Evolutionary conservation across 352 stramenopile species (phyloP), one percentile per base, ranked within the genome.

Genomic region (Lagenidium giganteum): DNA sequence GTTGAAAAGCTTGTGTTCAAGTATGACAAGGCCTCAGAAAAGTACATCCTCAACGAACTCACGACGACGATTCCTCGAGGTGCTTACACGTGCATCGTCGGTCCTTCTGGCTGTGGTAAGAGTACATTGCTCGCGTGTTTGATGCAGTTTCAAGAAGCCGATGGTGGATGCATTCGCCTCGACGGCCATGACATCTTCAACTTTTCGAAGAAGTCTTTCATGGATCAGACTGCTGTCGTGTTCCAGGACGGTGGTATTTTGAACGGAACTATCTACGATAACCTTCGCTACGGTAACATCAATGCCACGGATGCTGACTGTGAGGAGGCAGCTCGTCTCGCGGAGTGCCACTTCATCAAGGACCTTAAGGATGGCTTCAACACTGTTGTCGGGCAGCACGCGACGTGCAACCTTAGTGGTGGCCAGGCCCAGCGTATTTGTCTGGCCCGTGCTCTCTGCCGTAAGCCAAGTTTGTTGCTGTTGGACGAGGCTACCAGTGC

Each of bases 241-340:
- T 94, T 94, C 45, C 83, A 94, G 49, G 83, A 94, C 53, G 80
- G 80, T 37, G 80, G 80, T 17, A 93, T 93, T 23, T 49, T 94
- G 14, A 94, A 94, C 61, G 83, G 83, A 38, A 85, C 77, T 12
- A 94, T 94, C 52, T 88, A 78, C 47, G 83, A 94, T 55, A 94
- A 94, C 55, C 86, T 94, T 41, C 78, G 79, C 30, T 94, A 88
- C 54, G 83, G 83, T 22, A 92, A 89, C 57, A 58, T 64, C 3
- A 47, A 33, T 11, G 83, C 78, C 25, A 84, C 75, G 5, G 80
- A 89, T 33, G 76, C 66, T 7, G 83, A 94, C 31, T 94, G 83
- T 39, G 80, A 88, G 44, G 73, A 93, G 35, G 80, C 80, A 25
- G 83, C 80, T 5, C 73, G 73, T 31, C 49, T 91, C 41, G 80